Evolutionary conservation across 2,329 filamentous ascomycete species (phyloP).

Genomic region (Paradendryphiella salina): DNA sequence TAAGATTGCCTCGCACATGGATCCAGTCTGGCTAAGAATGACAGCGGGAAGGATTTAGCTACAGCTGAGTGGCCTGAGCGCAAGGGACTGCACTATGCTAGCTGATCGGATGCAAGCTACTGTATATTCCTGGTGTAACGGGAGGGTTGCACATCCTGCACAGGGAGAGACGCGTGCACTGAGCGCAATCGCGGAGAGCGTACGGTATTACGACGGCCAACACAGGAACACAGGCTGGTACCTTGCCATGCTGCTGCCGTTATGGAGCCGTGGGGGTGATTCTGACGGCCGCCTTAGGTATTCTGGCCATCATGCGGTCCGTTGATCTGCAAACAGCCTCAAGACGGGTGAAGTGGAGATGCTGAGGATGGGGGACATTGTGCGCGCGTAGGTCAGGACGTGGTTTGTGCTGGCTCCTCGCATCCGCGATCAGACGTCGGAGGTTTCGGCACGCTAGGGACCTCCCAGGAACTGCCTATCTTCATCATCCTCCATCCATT

Average conservation of each 20-base stretch:
- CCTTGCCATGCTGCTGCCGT: constrained; percentile 30
- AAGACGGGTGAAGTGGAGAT: constrained; percentile 4
- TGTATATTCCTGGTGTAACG: constrained; percentile 34
- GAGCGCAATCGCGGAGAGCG: constrained; percentile 28
- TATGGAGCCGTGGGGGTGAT: background rate
- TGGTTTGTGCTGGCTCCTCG: constrained; percentile 23
- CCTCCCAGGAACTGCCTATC: constrained; percentile 7
- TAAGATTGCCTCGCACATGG: constrained; percentile 27
- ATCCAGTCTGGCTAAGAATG: constrained; percentile 20
- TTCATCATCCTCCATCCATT: constrained; percentile 4
- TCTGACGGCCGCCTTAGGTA: constrained; percentile 1
- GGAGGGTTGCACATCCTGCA: constrained; percentile 29
- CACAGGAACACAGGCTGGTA: constrained; percentile 42
- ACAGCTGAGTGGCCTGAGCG: constrained; percentile 21
- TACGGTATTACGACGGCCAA: constrained; percentile 39
- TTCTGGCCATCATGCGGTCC: constrained; percentile 10
- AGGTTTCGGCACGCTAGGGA: constrained; percentile 14
- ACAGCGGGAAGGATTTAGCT: constrained; percentile 35
- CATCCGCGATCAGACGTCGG: constrained; percentile 27
- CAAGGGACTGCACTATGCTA: constrained; percentile 39
- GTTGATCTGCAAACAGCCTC: constrained; percentile 10
- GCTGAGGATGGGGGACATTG: constrained; percentile 9
- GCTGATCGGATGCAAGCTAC: constrained; percentile 30
- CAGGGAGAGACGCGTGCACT: constrained; percentile 32
- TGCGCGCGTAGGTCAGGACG: constrained; percentile 7